Base-by-base conservation (phyloP, 768 basidiomycete species). In the Phaffia tasmanica region DNA sequence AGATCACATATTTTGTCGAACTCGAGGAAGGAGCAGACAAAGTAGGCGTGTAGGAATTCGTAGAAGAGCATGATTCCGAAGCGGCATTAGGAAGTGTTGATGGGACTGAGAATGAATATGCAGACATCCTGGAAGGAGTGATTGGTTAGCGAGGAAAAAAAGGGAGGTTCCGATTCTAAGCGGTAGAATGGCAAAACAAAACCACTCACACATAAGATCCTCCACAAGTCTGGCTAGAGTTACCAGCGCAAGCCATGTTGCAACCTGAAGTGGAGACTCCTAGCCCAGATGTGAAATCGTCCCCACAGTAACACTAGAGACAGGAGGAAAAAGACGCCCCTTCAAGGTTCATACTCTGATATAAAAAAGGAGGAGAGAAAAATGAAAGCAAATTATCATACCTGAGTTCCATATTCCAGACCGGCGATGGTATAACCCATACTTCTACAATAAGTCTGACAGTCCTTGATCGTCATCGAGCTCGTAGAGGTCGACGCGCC, bases 401-500 rank as follows among this genome's bases (percentile, higher is more conserved):
- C 35, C 35, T 42, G 35, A 42, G 6, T 42, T 11, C 35, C 35
- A 65, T 73, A 76, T 60, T 74, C 73, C 16, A 71, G 25, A 47
- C 70, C 73, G 19, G 70, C 69, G 55, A 69, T 53, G 6, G 56
- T 65, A 48, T 69, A 73, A 9, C 73, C 72, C 3, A 48, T 53
- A 25, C 64, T 42, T 14, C 68, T 35, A 55, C 74, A 73, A 71
- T 61, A 73, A 21, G 68, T 8, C 11, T 70, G 57, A 56, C 74
- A 75, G 30, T 32, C 53, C 27, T 59, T 60, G 35, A 68, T 55
- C 18, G 74, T 75, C 72, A 73, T 75, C 35, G 50, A 47, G 21
- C 57, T n/a, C 15, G 64, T 64, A 32, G 68, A 55, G 47, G 65
- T 70, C 7, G 70, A 71, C 3, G 71, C 71, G 1, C 69, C 57